A percentile compares a stretch with the other conserved stretches of the same genome.
phyloP scores from a whole-genome alignment of 768 basidiomycete species.

The Rhodotorula taiwanensis region DNA sequence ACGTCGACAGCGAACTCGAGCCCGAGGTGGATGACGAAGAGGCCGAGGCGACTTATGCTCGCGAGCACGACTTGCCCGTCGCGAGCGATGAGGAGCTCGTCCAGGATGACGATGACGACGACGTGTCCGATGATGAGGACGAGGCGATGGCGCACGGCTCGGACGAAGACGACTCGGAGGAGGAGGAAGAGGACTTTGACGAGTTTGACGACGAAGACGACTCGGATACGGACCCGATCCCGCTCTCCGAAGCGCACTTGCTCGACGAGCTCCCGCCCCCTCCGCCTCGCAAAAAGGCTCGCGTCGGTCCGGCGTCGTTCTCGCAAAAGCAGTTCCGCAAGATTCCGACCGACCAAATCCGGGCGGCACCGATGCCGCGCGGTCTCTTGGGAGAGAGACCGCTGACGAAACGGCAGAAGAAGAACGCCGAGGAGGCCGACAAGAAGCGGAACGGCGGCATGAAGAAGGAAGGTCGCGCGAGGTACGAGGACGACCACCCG shows the following conservation, averaged over 20 bases:
- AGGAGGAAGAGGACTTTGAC: conserved; percentile 31
- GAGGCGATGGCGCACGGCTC: conserved; percentile 38
- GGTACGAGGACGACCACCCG: conserved; percentile 15
- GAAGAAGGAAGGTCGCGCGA: conserved; percentile 12
- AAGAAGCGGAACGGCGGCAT: conserved; percentile 20
- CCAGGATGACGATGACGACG: conserved; percentile 17
- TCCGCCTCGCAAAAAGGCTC: conserved; percentile 19
- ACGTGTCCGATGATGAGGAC: conserved; percentile 14
- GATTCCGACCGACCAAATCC: conserved; percentile 7
- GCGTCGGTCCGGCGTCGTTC: conserved; percentile 28
- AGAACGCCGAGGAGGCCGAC: conserved; percentile 25
- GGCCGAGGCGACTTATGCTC: conserved; percentile 2
- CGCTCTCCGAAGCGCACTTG: conserved; percentile 40
- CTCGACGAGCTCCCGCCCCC: conserved; percentile 28
- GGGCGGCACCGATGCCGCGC: conserved; percentile 7
- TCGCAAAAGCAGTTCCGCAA: conserved; percentile 28
- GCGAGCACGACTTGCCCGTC: conserved; percentile 27
- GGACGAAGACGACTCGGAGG: conserved; percentile 25
- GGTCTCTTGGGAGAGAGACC: conserved; percentile 8
- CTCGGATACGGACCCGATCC: conserved; percentile 43
- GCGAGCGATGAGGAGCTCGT: conserved; percentile 48
- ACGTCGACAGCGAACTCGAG: conserved; percentile 39
- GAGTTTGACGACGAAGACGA: conserved; percentile 40
- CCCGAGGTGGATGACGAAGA: conserved; percentile 44
- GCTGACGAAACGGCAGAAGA: conserved; percentile 29